Evolutionary conservation across 2,329 filamentous ascomycete genomes (phyloP).

Genomic region (Huntiella moniliformis): DNA sequence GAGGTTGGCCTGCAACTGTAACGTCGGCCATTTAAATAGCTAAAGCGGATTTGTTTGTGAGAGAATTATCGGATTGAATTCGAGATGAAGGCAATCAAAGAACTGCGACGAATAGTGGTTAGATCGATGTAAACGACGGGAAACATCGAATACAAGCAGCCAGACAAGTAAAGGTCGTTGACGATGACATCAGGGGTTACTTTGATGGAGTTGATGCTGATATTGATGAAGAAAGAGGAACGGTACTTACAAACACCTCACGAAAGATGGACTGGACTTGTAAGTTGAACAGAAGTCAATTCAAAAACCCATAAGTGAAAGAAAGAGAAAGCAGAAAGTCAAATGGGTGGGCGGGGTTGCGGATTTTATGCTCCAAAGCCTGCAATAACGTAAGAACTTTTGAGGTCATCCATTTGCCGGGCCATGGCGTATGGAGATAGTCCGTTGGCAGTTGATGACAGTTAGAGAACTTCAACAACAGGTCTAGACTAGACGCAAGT

Average conservation of each 20-base stretch:
- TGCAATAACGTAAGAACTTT: too few relatives aligned
- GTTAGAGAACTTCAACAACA: too few relatives aligned
- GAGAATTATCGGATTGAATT: constrained; percentile 9
- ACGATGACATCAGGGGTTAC: background rate
- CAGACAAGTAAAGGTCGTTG: background rate
- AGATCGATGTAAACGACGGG: too few relatives aligned
- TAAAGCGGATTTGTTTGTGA: constrained; percentile 10
- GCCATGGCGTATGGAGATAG: too few relatives aligned
- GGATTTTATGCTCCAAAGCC: too few relatives aligned
- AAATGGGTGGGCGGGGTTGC: too few relatives aligned
- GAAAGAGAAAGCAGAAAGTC: constrained; percentile 20
- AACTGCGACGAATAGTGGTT: too few relatives aligned
- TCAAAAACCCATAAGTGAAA: constrained; percentile 29
- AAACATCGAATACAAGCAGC: background rate
- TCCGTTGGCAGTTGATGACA: too few relatives aligned
- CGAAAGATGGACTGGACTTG: constrained; percentile 22
- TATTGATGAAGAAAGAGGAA: too few relatives aligned
- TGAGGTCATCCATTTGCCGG: too few relatives aligned
- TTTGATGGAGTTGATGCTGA: constrained; percentile 24
- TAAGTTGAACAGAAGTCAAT: constrained; percentile 16
- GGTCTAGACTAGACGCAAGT: too few relatives aligned
- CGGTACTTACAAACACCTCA: constrained; percentile 21
- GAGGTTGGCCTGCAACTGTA: constrained; percentile 33
- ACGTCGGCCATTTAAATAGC: constrained; percentile 33
- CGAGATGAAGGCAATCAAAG: too few relatives aligned